Percentiles rank a stretch among this genome's conserved stretches.
Evolutionary conservation across 169 alveolate genomes (phyloP).

Genomic region (Plasmodium berghei): DNA sequence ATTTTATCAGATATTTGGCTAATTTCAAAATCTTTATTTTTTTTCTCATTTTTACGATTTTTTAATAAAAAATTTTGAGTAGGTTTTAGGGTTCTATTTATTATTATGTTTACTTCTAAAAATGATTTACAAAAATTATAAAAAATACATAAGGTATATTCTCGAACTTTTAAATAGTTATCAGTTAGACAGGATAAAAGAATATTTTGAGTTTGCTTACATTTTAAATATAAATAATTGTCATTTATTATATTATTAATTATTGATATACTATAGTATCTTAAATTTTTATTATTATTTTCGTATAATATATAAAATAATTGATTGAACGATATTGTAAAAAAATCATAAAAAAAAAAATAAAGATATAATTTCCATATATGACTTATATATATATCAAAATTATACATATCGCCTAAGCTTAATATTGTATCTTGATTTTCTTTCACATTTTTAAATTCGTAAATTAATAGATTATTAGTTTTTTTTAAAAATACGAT

Average conservation of each 20-base stretch:
- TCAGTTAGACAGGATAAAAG: constrained; percentile 67
- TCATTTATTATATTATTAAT: constrained; percentile 63
- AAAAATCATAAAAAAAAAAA: constrained; percentile 63
- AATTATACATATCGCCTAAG: constrained; percentile 17
- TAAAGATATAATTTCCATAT: constrained; percentile 67
- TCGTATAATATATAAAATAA: constrained; percentile 71
- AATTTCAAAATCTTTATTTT: neutral
- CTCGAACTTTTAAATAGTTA: constrained; percentile 63
- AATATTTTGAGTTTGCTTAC: constrained; percentile 64
- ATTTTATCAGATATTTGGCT: neutral
- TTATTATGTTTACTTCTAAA: constrained; percentile 31
- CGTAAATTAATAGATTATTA: constrained; percentile 45
- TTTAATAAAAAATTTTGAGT: neutral
- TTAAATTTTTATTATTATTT: constrained; percentile 55
- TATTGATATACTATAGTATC: constrained; percentile 73
- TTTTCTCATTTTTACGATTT: neutral
- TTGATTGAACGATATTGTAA: constrained; percentile 39
- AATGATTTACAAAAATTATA: constrained; percentile 48
- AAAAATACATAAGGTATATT: constrained; percentile 43
- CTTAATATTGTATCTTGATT: constrained; percentile 13
- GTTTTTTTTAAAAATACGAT: neutral
- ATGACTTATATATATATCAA: constrained; percentile 43
- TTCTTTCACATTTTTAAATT: constrained; percentile 31
- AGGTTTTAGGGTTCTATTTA: neutral
- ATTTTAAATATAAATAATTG: constrained; percentile 55